Evolutionary conservation across 371 early-diverging fungal genomes (phyloP).

Genomic region (Dentiscutata heterogama): DNA sequence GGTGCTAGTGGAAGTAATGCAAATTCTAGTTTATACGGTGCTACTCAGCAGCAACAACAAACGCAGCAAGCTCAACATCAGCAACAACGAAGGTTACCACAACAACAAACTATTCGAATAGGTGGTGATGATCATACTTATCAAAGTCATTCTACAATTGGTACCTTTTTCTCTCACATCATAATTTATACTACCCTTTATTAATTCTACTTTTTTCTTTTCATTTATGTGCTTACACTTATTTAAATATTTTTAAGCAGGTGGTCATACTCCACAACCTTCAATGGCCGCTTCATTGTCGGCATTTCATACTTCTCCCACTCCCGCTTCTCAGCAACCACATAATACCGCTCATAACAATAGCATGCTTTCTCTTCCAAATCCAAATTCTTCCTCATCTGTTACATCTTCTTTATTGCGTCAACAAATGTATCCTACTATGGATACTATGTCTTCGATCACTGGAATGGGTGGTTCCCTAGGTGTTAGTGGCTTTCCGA

Average conservation of each 20-base stretch:
- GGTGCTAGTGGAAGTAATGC: background rate
- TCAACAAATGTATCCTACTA: background rate
- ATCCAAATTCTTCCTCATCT: slow-evolving; percentile 17
- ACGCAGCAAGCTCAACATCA: background rate
- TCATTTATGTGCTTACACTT: background rate
- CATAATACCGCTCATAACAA: background rate
- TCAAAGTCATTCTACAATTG: background rate
- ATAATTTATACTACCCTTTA: background rate
- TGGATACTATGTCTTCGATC: slow-evolving; percentile 18
- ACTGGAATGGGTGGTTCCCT: background rate
- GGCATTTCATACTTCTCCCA: background rate
- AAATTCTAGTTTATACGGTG: background rate
- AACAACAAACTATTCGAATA: slow-evolving; percentile 6
- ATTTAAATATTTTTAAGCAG: background rate
- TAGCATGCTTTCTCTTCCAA: slow-evolving; percentile 28
- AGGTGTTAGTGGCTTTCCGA: background rate
- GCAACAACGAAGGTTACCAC: background rate
- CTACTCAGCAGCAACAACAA: slow-evolving; percentile 15
- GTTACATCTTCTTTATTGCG: background rate
- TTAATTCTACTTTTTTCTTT: no score
- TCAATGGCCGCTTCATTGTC: background rate
- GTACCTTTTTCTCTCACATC: no score
- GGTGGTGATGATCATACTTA: background rate
- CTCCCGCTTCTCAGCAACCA: slow-evolving; percentile 17
- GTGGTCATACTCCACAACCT: background rate